Conservation (phyloP, 257 asterid genomes). For the Sherardia arvensis region DNA sequence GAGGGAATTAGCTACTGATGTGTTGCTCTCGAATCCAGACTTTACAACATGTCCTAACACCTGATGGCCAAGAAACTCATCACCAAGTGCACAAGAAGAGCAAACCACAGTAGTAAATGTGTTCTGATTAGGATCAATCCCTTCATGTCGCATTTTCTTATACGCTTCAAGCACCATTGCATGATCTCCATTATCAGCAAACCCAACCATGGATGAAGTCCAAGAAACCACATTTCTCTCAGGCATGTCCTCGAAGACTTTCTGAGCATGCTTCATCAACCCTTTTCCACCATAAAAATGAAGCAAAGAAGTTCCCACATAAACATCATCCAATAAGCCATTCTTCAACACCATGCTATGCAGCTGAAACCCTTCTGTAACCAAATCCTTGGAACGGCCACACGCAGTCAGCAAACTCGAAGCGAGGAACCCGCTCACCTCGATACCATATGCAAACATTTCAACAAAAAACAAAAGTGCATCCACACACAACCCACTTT, state of each 20-base stretch:
- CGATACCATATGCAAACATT: slow-evolving; percentile 48
- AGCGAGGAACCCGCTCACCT: slow-evolving; percentile 42
- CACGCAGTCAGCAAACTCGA: slow-evolving; percentile 69
- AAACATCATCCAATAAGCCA: slow-evolving; percentile 51
- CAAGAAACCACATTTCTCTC: slow-evolving; percentile 82
- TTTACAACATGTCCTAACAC: slow-evolving; percentile 63
- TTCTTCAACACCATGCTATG: slow-evolving; percentile 65
- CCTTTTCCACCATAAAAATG: slow-evolving; percentile 77
- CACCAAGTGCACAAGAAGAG: slow-evolving; percentile 63
- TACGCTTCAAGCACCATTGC: slow-evolving; percentile 39
- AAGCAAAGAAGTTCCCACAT: slow-evolving; percentile 65
- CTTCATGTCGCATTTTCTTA: slow-evolving; percentile 45
- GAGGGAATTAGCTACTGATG: slow-evolving; percentile 69
- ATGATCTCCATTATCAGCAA: slow-evolving; percentile 38
- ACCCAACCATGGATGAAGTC: slow-evolving; percentile 84
- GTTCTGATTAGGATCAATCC: slow-evolving; percentile 48
- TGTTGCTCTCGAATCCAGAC: slow-evolving; percentile 48
- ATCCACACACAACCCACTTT: slow-evolving; percentile 31
- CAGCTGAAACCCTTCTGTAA: slow-evolving; percentile 53
- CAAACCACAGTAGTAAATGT: slow-evolving; percentile 60
- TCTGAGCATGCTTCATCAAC: slow-evolving; percentile 34
- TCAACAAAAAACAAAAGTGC: slow-evolving; percentile 45
- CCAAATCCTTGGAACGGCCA: slow-evolving; percentile 53
- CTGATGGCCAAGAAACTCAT: slow-evolving; percentile 62
- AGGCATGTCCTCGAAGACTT: slow-evolving; percentile 60